phyloP scores from a whole-genome alignment of 768 basidiomycete genomes.

The Exsudoporus frostii region DNA sequence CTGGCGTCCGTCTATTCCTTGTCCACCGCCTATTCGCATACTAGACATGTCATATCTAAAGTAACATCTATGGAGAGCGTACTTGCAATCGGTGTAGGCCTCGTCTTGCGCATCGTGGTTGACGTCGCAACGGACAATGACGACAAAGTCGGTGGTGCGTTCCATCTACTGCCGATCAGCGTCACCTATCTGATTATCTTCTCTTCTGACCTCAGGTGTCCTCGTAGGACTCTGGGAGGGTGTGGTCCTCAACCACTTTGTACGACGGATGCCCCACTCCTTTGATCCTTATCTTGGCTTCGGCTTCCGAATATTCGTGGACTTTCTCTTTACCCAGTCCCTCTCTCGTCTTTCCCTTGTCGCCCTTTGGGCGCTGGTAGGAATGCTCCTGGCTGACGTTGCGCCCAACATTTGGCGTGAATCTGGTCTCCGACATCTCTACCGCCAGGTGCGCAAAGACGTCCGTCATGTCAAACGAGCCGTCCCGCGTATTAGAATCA shows the following conservation, averaged over 20 bases:
- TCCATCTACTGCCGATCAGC: neutral
- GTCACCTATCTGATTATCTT: neutral
- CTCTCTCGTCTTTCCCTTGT: slow-evolving; percentile 45
- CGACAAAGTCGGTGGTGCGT: slow-evolving; percentile 30
- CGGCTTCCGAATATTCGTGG: slow-evolving; percentile 66
- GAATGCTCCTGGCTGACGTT: slow-evolving; percentile 52
- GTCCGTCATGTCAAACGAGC: slow-evolving; percentile 30
- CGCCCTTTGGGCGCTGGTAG: slow-evolving; percentile 50
- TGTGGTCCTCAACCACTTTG: slow-evolving; percentile 67
- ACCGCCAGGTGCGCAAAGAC: slow-evolving; percentile 37
- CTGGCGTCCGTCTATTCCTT: slow-evolving; percentile 32
- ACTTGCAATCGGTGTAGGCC: slow-evolving; percentile 64
- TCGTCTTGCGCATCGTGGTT: slow-evolving; percentile 61
- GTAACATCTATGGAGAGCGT: slow-evolving; percentile 61
- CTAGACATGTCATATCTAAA: slow-evolving; percentile 26
- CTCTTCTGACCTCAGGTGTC: slow-evolving; percentile 43
- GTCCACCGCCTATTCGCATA: slow-evolving; percentile 25
- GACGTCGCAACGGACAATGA: slow-evolving; percentile 42
- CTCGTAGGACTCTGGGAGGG: slow-evolving; percentile 81
- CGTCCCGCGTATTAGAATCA: slow-evolving; percentile 30
- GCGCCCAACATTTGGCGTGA: slow-evolving; percentile 47
- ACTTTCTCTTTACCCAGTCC: slow-evolving; percentile 64
- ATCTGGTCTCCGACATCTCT: slow-evolving; percentile 35
- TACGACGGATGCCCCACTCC: slow-evolving; percentile 61
- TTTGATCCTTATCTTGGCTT: slow-evolving; percentile 69